A percentile compares a stretch with the other conserved stretches of the same genome.
Conservation (phyloP, 768 basidiomycete genomes). For the Leccinum sublutescens region DNA sequence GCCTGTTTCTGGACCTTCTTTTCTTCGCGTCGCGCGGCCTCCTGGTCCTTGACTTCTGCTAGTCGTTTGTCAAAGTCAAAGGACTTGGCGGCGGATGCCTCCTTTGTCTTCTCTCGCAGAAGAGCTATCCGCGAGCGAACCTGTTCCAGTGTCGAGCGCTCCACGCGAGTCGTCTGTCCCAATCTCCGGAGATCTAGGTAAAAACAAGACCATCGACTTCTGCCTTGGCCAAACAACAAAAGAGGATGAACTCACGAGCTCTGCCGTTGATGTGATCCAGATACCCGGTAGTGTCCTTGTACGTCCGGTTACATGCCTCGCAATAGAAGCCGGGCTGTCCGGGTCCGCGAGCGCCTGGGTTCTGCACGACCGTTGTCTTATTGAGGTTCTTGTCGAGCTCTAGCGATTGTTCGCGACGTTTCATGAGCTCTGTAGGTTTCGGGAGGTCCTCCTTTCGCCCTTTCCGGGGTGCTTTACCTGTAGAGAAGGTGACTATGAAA, state of each 20-base stretch:
- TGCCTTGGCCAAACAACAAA: neutral
- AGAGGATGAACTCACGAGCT: constrained; percentile 62
- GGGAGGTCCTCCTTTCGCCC: constrained; percentile 72
- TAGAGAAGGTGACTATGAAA: neutral
- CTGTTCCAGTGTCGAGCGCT: constrained; percentile 88
- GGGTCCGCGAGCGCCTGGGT: constrained; percentile 75
- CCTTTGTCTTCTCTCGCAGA: constrained; percentile 84
- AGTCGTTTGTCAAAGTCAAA: constrained; percentile 93
- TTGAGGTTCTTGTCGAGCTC: constrained; percentile 93
- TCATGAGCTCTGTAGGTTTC: constrained; percentile 91
- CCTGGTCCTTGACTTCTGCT: constrained; percentile 74
- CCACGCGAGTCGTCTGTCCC: constrained; percentile 95
- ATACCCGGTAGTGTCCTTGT: constrained; percentile 93
- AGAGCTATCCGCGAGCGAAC: constrained; percentile 88
- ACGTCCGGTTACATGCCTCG: constrained; percentile 85
- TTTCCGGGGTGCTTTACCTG: constrained; percentile 82
- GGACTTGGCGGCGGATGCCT: constrained; percentile 79
- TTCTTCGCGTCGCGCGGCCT: constrained; percentile 61
- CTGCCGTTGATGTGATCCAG: constrained; percentile 95
- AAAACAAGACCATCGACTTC: neutral
- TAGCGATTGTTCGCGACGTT: constrained; percentile 78
- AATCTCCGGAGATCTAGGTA: constrained; percentile 77
- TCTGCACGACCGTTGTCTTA: constrained; percentile 94
- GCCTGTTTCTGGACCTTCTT: constrained; percentile 81
- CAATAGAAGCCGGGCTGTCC: constrained; percentile 95